Conservation (phyloP, 257 asterid species). For the Paraleonurus japonicus region DNA sequence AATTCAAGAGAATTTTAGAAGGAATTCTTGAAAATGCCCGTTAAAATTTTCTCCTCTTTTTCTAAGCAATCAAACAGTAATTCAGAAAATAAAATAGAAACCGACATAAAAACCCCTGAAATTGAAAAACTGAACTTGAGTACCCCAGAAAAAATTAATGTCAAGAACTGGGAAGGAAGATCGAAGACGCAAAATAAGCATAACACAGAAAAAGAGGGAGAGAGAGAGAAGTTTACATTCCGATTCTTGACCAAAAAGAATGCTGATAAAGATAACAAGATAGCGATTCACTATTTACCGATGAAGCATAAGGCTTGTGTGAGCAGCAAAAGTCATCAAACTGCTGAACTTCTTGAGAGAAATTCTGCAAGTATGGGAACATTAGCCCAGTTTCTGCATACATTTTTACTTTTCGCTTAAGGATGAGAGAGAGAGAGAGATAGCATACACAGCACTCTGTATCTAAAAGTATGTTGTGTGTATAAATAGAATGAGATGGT, state of each 20-base stretch:
- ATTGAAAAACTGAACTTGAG: background rate
- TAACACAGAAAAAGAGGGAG: background rate
- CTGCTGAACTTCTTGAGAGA: slow-evolving; percentile 58
- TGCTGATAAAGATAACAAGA: background rate
- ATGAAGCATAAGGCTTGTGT: slow-evolving; percentile 46
- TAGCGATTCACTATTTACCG: slow-evolving; percentile 40
- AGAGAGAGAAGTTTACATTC: slow-evolving; percentile 9
- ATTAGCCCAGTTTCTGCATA: slow-evolving; percentile 62
- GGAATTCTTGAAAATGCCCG: slow-evolving; percentile 17
- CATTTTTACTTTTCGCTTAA: slow-evolving; percentile 38
- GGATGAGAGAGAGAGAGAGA: background rate
- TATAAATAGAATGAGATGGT: slow-evolving; percentile 19
- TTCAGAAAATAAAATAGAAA: slow-evolving; percentile 1
- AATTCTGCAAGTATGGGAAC: slow-evolving; percentile 60
- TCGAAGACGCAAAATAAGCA: background rate
- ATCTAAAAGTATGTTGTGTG: background rate
- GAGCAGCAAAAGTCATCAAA: slow-evolving; percentile 58
- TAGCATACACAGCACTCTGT: slow-evolving; percentile 5
- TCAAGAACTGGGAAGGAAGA: background rate
- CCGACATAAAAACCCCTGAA: background rate
- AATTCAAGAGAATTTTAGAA: background rate
- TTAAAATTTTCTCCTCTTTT: background rate
- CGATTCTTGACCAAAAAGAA: slow-evolving; percentile 5
- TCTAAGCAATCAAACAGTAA: slow-evolving; percentile 22
- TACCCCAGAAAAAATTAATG: background rate